phyloP scores from a whole-genome alignment of 1,139 yeast genomes.

The Diutina mesorugosa region DNA sequence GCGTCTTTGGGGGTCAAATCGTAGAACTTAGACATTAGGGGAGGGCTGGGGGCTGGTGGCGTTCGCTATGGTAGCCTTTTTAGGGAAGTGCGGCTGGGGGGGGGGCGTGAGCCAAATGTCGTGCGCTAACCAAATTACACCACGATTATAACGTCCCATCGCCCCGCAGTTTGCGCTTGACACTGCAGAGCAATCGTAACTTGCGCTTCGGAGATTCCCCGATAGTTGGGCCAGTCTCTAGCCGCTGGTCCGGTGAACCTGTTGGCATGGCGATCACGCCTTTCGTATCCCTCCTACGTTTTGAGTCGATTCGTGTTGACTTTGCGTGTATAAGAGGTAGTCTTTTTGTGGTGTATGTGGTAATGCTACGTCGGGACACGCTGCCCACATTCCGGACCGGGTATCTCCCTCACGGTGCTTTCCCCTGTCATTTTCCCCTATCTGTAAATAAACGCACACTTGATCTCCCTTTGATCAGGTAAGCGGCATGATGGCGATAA shows the following conservation, averaged over 20 bases:
- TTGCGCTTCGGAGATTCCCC: background rate
- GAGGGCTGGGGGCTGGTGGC: background rate
- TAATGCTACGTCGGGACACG: no score
- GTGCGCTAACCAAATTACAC: no score
- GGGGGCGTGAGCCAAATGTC: no score
- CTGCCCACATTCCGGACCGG: background rate
- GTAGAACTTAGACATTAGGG: slow-evolving; percentile 25
- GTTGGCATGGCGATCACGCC: background rate
- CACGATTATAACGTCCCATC: background rate
- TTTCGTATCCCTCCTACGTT: no score
- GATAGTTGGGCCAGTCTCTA: background rate
- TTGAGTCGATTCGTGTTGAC: no score
- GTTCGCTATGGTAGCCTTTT: background rate
- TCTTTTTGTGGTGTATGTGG: no score
- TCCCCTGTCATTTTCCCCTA: no score
- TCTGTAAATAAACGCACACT: no score
- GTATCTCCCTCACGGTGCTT: background rate
- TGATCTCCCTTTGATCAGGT: background rate
- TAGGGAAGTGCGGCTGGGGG: background rate
- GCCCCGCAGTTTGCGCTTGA: background rate
- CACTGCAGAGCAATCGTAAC: background rate
- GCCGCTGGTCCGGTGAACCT: background rate
- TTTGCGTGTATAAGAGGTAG: no score
- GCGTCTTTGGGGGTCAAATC: slow-evolving; percentile 42
- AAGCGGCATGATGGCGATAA: background rate